phyloP scores from a whole-genome alignment of 495 filamentous ascomycete species.

The Hypoxylon lienhwacheense region DNA sequence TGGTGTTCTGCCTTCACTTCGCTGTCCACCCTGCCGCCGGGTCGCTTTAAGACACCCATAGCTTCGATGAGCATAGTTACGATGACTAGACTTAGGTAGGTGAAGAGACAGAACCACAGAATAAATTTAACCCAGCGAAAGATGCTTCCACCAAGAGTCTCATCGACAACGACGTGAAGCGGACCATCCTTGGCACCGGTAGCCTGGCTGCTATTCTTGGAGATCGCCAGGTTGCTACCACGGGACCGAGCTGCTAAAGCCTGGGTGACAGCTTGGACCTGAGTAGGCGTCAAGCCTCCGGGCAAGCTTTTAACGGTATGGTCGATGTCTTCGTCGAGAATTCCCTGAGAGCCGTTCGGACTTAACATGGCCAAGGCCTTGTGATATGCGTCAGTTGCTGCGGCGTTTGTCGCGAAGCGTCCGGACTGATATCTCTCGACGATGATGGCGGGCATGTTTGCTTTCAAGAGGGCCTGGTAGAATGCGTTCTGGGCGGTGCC shows the following conservation, averaged over 20 bases:
- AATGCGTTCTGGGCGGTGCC: slow-evolving; percentile 87
- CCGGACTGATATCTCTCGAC: slow-evolving; percentile 85
- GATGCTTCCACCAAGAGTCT: slow-evolving; percentile 72
- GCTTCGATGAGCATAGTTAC: slow-evolving; percentile 79
- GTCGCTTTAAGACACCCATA: slow-evolving; percentile 74
- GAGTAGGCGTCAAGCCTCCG: slow-evolving; percentile 56
- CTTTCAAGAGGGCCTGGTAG: slow-evolving; percentile 85
- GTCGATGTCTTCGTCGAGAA: slow-evolving; percentile 37
- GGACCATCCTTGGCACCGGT: slow-evolving; percentile 74
- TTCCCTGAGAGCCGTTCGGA: slow-evolving; percentile 39
- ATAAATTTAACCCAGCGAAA: slow-evolving; percentile 92
- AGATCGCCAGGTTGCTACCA: slow-evolving; percentile 64
- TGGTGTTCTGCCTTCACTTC: slow-evolving; percentile 91
- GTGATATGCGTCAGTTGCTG: slow-evolving; percentile 72
- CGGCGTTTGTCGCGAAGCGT: slow-evolving; percentile 75
- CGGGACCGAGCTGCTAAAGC: slow-evolving; percentile 76
- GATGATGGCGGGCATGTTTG: slow-evolving; percentile 89
- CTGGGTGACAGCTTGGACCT: slow-evolving; percentile 82
- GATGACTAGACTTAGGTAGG: slow-evolving; percentile 72
- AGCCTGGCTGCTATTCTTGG: slow-evolving; percentile 45
- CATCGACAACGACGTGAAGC: slow-evolving; percentile 94
- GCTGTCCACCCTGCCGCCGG: slow-evolving; percentile 65
- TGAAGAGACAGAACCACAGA: slow-evolving; percentile 71
- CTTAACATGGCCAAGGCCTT: slow-evolving; percentile 69
- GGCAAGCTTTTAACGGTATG: slow-evolving; percentile 37